Conservation (phyloP, 768 basidiomycete genomes). For the Suillus brevipes region DNA sequence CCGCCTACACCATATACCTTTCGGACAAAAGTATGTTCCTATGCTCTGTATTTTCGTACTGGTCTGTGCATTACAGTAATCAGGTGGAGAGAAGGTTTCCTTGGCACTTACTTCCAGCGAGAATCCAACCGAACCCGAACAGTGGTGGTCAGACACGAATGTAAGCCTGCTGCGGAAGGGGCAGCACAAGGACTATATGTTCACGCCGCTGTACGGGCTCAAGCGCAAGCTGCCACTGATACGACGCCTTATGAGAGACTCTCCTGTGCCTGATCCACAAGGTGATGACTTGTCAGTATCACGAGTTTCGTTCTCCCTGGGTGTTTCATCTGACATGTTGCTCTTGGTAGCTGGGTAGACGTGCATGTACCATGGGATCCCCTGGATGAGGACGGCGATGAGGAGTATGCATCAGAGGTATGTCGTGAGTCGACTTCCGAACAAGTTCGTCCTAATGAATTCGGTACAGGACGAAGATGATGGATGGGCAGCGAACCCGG, state of each 20-base stretch:
- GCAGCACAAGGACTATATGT: constrained; percentile 4
- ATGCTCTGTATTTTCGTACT: neutral
- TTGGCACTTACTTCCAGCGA: constrained; percentile 9
- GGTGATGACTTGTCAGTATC: constrained; percentile 14
- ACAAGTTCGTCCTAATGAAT: neutral
- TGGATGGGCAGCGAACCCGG: neutral
- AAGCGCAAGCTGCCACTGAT: constrained; percentile 6
- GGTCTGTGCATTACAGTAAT: neutral
- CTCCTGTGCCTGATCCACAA: neutral
- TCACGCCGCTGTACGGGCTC: constrained; percentile 16
- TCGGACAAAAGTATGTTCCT: constrained; percentile 17
- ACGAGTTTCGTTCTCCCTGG: neutral
- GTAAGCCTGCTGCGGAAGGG: constrained; percentile 9
- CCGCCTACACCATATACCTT: constrained; percentile 27
- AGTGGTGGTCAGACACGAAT: neutral
- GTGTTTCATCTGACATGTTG: neutral
- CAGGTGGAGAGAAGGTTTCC: constrained; percentile 17
- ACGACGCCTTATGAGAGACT: constrained; percentile 10
- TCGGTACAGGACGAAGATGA: neutral
- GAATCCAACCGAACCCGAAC: neutral
- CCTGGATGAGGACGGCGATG: constrained; percentile 19
- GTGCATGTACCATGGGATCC: constrained; percentile 22
- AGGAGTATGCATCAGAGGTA: constrained; percentile 4
- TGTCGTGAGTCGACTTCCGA: neutral
- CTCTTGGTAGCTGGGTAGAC: constrained; percentile 16